Evolutionary conservation across 345 rosid species (phyloP).

Genomic region (Salix koriyanagi): DNA sequence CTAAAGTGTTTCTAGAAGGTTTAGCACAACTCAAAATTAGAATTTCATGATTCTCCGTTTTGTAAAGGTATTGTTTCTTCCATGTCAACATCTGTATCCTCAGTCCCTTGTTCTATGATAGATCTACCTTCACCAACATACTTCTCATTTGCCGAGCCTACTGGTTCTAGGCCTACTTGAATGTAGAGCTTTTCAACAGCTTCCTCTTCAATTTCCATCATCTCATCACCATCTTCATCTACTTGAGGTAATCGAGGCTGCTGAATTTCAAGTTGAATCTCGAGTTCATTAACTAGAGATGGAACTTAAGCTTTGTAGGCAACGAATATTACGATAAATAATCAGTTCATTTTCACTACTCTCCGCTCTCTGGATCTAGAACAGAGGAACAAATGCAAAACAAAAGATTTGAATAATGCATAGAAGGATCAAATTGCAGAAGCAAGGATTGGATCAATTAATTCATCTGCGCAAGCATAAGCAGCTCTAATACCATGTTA

Average conservation of each 20-base stretch:
- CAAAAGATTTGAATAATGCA: too few relatives aligned
- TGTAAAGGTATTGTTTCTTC: constrained; percentile 53
- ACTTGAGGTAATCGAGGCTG: constrained; percentile 39
- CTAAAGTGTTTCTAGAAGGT: constrained; percentile 24
- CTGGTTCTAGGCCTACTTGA: constrained; percentile 49
- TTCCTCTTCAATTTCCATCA: constrained; percentile 98
- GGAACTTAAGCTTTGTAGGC: too few relatives aligned
- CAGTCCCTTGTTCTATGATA: constrained; percentile 29
- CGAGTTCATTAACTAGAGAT: too few relatives aligned
- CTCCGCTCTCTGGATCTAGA: too few relatives aligned
- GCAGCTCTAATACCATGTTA: too few relatives aligned
- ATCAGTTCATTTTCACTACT: too few relatives aligned
- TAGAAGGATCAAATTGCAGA: too few relatives aligned
- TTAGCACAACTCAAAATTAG: constrained; percentile 17
- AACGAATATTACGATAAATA: too few relatives aligned
- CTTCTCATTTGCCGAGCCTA: constrained; percentile 24
- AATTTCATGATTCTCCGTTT: constrained; percentile 28
- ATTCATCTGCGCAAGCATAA: too few relatives aligned
- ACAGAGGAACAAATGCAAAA: too few relatives aligned
- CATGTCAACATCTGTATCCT: constrained; percentile 64
- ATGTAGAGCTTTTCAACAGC: constrained; percentile 78
- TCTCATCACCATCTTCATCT: constrained; percentile 93
- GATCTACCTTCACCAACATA: constrained; percentile 25
- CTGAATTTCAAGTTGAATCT: too few relatives aligned
- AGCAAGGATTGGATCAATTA: too few relatives aligned